Base-by-base conservation (phyloP, 2,329 filamentous ascomycete species). In the Coniochaeta prunicola region DNA sequence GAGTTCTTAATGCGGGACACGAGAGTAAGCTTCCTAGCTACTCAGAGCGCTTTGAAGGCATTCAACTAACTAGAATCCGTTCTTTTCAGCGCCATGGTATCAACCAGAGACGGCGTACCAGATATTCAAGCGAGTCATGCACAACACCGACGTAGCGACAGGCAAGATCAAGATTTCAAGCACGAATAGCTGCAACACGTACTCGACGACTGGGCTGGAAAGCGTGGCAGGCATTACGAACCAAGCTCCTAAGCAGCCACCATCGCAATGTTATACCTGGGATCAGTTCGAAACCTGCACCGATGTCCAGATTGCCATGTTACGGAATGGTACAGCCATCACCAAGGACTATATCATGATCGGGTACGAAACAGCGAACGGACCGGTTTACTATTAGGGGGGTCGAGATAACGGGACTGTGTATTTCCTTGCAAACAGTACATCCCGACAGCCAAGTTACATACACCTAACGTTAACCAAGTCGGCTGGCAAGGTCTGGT, bases 1-100 rank as follows among this genome's bases (percentile, higher is more conserved):
- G 82, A 0, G 76, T 84, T 13, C 83, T 80, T 63, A 75, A 84
- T 62, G 76, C 81, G 2, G 81, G 82, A 0, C 82, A 84, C 62
- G 75, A 80, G 53, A 60, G 59, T 61, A 17, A 30, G 55, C 19
- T 30, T 36, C 31, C 13, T 24, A 30, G 17, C 30, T 26, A 8
- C 33, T 19, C 26, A n/a, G 26, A 17, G 13, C n/a, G 21, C 17
- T 24, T 17, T 31, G 36, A 10, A n/a, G 2, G 30, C 28, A 40
- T 33, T 31, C 4, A 58, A 24, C 10, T 13, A 17, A 48, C 28
- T 15, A 13, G 33, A 19, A 42, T n/a, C 19, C 10, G 3, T 42
- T 8, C 38, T 24, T 24, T 4, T 42, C 34, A 64, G 76, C 78
- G 2, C 76, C 78, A 0, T 77, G 71, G 33, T 78, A 78, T 60